Evolutionary conservation across 176 grass and related monocot genomes (phyloP).

Genomic region (Oryza officinalis): DNA sequence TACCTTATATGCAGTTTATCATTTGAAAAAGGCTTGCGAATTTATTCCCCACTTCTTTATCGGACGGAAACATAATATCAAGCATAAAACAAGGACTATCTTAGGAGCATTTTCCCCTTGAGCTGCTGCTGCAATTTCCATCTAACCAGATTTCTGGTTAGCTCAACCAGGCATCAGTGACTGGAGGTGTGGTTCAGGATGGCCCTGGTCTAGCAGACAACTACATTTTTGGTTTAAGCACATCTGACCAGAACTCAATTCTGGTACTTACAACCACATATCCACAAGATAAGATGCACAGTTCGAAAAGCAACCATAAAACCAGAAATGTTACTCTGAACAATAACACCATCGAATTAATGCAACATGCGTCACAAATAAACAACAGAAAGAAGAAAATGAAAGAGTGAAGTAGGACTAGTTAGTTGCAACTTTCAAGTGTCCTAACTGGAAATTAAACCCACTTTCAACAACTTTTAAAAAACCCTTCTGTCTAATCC

Average conservation of each 20-base stretch:
- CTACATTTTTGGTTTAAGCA: slow-evolving; percentile 34
- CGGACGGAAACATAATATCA: slow-evolving; percentile 7
- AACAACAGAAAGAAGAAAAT: background rate
- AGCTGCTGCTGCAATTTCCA: slow-evolving; percentile 15
- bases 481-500: background rate
- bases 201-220: slow-evolving; percentile 29
- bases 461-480: background rate
- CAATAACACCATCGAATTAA: slow-evolving; percentile 1
- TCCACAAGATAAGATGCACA: slow-evolving; percentile 16
- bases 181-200: slow-evolving; percentile 7
- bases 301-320: slow-evolving; percentile 23
- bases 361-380: background rate
- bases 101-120: background rate
- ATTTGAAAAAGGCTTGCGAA: background rate
- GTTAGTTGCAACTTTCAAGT: background rate
- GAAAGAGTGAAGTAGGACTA: background rate
- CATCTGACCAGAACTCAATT: slow-evolving; percentile 17
- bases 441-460: background rate
- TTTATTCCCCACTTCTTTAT: background rate
- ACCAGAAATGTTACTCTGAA: background rate
- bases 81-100: slow-evolving; percentile 13
- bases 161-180: slow-evolving; percentile 6
- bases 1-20: background rate
- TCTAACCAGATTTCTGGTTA: background rate
- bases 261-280: slow-evolving; percentile 27